These are phyloP conservation scores for Didymella segeticola DNA, from an alignment of 2,329 filamentous ascomycete genomes.

Conservation along the genomic window DNA sequence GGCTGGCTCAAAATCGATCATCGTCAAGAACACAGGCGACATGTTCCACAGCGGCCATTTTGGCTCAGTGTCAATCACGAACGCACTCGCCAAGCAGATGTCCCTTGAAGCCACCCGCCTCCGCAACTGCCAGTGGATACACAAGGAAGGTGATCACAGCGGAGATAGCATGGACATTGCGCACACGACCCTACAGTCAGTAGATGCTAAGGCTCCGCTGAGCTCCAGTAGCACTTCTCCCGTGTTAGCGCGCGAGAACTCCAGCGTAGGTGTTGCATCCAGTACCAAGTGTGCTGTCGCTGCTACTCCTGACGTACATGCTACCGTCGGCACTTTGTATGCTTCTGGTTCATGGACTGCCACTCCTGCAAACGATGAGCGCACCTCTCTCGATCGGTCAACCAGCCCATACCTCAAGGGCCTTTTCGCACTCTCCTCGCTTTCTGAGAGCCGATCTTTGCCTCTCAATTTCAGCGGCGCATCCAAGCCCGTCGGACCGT, in stretches of 20 bases:
- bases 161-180: slow-evolving; percentile 24
- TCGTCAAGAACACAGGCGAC: neutral
- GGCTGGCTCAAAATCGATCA: slow-evolving; percentile 1
- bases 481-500: neutral
- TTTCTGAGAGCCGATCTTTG: neutral
- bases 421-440: slow-evolving; percentile 5
- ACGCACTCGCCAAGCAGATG: neutral
- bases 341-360: neutral
- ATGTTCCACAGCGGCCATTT: slow-evolving; percentile 1
- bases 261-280: neutral
- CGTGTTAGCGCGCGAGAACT: slow-evolving; percentile 2
- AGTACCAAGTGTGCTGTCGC: neutral
- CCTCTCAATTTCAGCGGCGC: neutral
- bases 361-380: neutral
- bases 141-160: slow-evolving; percentile 29
- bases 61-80: slow-evolving; percentile 1
- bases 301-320: neutral
- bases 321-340: neutral
- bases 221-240: neutral
- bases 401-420: slow-evolving; percentile 7
- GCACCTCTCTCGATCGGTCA: neutral
- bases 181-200: slow-evolving; percentile 19
- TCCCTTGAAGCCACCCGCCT: slow-evolving; percentile 12
- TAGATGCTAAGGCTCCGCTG: slow-evolving; percentile 4
- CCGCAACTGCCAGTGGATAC: slow-evolving; percentile 30